phyloP scores from a whole-genome alignment of 2,329 filamentous ascomycete species.

The Diaporthe citrichinensis region DNA sequence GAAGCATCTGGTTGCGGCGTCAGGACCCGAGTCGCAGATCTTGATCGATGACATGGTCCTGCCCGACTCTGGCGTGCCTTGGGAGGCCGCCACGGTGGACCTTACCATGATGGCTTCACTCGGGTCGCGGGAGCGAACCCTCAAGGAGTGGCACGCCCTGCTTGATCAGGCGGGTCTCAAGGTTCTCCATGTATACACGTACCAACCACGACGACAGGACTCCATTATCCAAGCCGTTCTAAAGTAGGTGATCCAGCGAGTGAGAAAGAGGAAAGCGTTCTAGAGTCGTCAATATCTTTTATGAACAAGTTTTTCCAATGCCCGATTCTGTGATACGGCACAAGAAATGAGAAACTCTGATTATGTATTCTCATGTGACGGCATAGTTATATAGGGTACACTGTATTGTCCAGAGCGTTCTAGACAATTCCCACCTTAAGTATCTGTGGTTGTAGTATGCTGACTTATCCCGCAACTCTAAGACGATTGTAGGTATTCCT shows the following conservation, averaged over 20 bases:
- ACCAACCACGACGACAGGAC: constrained; percentile 40
- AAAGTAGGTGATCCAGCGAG: not conserved
- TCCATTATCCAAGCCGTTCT: constrained; percentile 43
- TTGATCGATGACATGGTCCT: constrained; percentile 61
- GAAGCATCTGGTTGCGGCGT: constrained; percentile 49
- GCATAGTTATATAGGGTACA: too few species aligned
- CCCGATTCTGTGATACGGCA: too few species aligned
- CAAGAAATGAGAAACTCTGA: too few species aligned
- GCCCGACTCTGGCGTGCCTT: constrained; percentile 51
- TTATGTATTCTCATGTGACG: too few species aligned
- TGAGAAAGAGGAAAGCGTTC: not conserved
- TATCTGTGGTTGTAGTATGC: too few species aligned
- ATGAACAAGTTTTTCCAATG: not conserved
- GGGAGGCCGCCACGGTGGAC: constrained; percentile 52
- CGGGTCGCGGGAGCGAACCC: constrained; percentile 53
- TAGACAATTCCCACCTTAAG: too few species aligned
- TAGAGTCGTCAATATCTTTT: too few species aligned
- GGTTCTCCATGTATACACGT: constrained; percentile 39
- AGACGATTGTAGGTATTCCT: too few species aligned
- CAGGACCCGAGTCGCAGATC: constrained; percentile 53
- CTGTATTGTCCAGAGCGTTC: too few species aligned
- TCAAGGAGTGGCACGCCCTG: constrained; percentile 51
- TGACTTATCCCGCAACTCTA: too few species aligned
- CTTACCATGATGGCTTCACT: constrained; percentile 54
- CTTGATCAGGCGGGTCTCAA: constrained; percentile 45